Evolutionary conservation across 129 eudicot species (phyloP).

Genomic region (Escallonia herrerae): DNA sequence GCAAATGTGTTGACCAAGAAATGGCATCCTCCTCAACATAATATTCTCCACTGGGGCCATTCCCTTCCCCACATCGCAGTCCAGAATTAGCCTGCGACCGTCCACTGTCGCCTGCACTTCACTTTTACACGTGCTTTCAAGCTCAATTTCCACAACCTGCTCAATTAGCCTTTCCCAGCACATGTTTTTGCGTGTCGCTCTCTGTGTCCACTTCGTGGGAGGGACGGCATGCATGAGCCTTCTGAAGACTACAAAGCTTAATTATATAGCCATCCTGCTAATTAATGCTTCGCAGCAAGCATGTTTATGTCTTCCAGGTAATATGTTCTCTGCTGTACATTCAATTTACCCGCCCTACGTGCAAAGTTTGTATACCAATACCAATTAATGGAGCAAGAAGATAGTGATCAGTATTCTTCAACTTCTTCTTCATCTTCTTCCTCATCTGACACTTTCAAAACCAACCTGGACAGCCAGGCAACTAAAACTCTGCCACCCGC

Average conservation of each 20-base stretch:
- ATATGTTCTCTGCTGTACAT: not conserved
- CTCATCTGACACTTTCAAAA: not conserved
- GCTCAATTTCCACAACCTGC: not conserved
- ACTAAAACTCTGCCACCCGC: not conserved
- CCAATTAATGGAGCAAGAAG: not conserved
- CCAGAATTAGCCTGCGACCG: not conserved
- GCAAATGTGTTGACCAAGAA: no score
- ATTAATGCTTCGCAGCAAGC: no score
- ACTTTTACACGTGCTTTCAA: not conserved
- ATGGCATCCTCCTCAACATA: no score
- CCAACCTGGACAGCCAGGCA: not conserved
- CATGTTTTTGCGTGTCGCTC: not conserved
- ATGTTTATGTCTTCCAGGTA: no score
- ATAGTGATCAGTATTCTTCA: slow-evolving; percentile 1
- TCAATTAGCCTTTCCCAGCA: not conserved
- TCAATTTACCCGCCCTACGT: not conserved
- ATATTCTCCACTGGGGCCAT: no score
- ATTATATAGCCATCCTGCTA: no score
- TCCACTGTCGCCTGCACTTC: not conserved
- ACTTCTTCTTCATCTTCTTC: slow-evolving; percentile 13
- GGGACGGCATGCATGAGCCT: no score
- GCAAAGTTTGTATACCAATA: not conserved
- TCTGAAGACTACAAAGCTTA: no score
- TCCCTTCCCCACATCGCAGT: no score
- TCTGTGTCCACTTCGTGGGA: not conserved